These are phyloP conservation scores for Coelastrella sp. DNA, from an alignment of 139 green algal genomes.

Conservation along the genomic window DNA sequence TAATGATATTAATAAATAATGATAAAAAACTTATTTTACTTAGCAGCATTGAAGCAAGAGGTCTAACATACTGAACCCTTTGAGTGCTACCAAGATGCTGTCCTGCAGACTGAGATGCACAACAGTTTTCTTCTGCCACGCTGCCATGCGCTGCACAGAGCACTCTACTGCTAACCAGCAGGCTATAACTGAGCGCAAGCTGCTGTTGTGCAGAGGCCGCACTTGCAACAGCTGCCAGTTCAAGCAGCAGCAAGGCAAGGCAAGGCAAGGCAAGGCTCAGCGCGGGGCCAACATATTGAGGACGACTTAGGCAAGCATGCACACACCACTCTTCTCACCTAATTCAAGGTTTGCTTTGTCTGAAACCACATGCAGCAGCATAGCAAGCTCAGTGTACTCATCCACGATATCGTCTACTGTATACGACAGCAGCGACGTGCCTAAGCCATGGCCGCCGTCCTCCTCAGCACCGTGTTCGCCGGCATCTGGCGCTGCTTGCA, in stretches of 20 bases:
- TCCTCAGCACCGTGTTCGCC: neutral
- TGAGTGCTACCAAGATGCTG: neutral
- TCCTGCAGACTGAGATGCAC: neutral
- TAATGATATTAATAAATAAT: too few relatives aligned
- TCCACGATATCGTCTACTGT: neutral
- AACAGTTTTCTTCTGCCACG: neutral
- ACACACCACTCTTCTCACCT: neutral
- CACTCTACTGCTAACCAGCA: neutral
- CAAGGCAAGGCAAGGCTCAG: too few relatives aligned
- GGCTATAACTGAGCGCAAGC: neutral
- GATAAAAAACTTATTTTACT: too few relatives aligned
- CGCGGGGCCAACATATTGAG: too few relatives aligned
- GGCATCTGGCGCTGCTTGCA: neutral
- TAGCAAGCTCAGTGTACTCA: slow-evolving; percentile 15
- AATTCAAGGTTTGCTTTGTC: slow-evolving; percentile 10
- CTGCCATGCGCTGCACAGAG: too few relatives aligned
- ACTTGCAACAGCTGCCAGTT: too few relatives aligned
- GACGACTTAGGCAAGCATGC: neutral
- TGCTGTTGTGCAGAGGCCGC: neutral
- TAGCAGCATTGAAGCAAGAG: neutral
- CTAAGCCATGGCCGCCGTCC: neutral
- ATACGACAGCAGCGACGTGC: neutral
- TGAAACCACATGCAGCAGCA: slow-evolving; percentile 3
- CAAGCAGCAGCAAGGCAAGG: too few relatives aligned
- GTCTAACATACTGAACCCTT: neutral